Conservation (phyloP, 2,329 filamentous ascomycete genomes). For the Fusarium liriodendri region DNA sequence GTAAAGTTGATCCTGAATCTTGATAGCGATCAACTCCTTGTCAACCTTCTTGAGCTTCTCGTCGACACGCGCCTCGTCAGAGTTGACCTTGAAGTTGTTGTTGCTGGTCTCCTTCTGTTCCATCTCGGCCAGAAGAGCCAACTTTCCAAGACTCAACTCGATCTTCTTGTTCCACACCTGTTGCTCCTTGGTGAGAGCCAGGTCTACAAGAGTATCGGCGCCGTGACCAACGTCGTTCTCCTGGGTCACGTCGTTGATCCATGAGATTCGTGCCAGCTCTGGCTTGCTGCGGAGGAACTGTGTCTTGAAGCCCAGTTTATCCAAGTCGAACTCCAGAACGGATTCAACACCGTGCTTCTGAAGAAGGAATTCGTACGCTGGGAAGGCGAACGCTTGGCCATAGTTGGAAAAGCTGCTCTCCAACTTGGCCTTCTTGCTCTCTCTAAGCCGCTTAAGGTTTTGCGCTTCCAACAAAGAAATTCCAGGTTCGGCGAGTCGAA, state of each 20-base stretch:
- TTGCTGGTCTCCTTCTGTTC: conserved; percentile 46
- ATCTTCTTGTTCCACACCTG: conserved; percentile 95
- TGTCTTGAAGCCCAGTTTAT: conserved; percentile 78
- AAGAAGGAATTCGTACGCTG: conserved; percentile 84
- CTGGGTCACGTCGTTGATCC: conserved; percentile 91
- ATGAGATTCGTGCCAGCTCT: conserved; percentile 81
- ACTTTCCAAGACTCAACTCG: conserved; percentile 88
- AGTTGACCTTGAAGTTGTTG: conserved; percentile 53
- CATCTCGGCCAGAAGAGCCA: conserved; percentile 76
- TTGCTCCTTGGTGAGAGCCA: conserved; percentile 78
- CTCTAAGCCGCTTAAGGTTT: conserved; percentile 49
- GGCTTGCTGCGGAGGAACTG: conserved; percentile 79
- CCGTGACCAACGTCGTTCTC: conserved; percentile 82
- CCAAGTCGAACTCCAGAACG: conserved; percentile 77
- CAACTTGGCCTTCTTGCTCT: conserved; percentile 57
- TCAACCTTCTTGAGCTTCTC: conserved; percentile 66
- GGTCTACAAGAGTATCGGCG: conserved; percentile 74
- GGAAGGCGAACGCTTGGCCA: conserved; percentile 75
- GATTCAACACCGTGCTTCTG: conserved; percentile 72
- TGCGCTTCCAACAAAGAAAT: conserved; percentile 45
- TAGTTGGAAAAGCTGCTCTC: conserved; percentile 72
- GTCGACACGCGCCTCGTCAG: conserved; percentile 52
- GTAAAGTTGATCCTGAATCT: conserved; percentile 84
- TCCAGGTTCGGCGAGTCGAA: conserved; percentile 41
- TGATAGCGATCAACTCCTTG: conserved; percentile 74